Percentiles rank a stretch among this genome's conserved stretches.
phyloP scores from a whole-genome alignment of 148 eudicot genomes.

The Rheum nobile region DNA sequence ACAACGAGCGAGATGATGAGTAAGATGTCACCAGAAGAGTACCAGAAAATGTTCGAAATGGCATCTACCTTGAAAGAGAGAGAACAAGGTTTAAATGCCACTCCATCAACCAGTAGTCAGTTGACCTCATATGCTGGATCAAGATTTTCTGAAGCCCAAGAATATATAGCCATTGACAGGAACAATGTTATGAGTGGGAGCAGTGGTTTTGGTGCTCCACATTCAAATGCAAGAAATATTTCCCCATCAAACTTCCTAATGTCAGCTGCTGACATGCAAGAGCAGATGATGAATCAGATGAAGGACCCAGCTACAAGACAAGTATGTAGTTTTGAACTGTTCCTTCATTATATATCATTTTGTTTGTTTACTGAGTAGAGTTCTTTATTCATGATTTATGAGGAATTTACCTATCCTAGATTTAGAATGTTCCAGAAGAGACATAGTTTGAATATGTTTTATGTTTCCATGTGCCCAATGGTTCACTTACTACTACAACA shows the following conservation, averaged over 20 bases:
- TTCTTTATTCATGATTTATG: not conserved
- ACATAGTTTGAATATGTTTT: not conserved
- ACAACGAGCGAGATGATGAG: conserved; percentile 89
- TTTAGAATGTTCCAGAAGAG: not conserved
- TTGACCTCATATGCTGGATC: conserved; percentile 24
- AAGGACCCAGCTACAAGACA: conserved; percentile 93
- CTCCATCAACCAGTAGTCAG: conserved; percentile 30
- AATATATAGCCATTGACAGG: conserved; percentile 21
- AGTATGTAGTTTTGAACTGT: conserved; percentile 28
- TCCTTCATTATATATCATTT: not conserved
- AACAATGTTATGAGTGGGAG: conserved; percentile 29
- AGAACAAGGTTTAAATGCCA: conserved; percentile 28
- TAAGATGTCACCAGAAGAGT: conserved; percentile 79
- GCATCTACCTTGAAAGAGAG: conserved; percentile 58
- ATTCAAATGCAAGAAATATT: conserved; percentile 34
- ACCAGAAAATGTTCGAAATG: conserved; percentile 79
- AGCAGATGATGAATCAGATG: conserved; percentile 92
- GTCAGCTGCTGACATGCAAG: conserved; percentile 67
- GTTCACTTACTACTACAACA: too few species aligned
- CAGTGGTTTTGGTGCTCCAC: conserved; percentile 27
- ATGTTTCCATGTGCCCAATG: too few species aligned
- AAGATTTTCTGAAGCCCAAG: conserved; percentile 17
- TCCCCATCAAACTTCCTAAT: conserved; percentile 41
- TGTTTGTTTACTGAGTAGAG: not conserved
- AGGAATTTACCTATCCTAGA: not conserved